Evolutionary conservation across 2,329 filamentous ascomycete genomes (phyloP).

Genomic region (Coniochaeta ligniaria): DNA sequence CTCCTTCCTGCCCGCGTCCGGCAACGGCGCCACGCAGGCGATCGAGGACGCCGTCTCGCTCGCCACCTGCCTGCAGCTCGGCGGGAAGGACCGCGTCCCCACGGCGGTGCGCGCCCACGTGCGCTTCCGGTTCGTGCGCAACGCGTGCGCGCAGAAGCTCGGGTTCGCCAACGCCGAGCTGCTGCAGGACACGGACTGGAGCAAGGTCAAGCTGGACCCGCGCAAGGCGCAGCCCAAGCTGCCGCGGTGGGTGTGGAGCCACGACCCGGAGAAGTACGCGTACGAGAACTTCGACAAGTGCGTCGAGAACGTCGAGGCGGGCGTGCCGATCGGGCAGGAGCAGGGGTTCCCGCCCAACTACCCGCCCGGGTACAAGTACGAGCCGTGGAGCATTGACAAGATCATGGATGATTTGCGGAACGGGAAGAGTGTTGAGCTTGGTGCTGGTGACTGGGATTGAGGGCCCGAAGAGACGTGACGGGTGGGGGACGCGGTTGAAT

Average conservation of each 20-base stretch:
- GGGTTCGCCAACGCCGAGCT: slow-evolving; percentile 28
- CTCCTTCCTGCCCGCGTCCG: slow-evolving; percentile 30
- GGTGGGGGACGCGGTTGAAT: no score
- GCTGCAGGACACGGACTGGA: slow-evolving; percentile 28
- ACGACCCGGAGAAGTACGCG: slow-evolving; percentile 28
- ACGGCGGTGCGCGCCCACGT: slow-evolving; percentile 22
- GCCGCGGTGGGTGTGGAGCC: slow-evolving; percentile 27
- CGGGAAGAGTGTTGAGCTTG: slow-evolving; percentile 11
- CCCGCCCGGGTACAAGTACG: slow-evolving; percentile 20
- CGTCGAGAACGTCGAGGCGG: slow-evolving; percentile 21
- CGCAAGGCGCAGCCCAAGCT: slow-evolving; percentile 25
- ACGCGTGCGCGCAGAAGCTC: slow-evolving; percentile 30
- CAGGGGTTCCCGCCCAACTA: slow-evolving; percentile 16
- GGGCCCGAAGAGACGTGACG: neutral
- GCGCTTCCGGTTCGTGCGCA: slow-evolving; percentile 27
- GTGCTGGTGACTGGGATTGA: slow-evolving; percentile 12
- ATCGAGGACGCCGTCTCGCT: slow-evolving; percentile 33
- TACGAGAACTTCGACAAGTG: slow-evolving; percentile 26
- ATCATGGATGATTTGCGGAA: slow-evolving; percentile 14
- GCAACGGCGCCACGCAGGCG: slow-evolving; percentile 33
- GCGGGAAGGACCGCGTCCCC: slow-evolving; percentile 14
- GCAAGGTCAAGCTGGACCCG: slow-evolving; percentile 25
- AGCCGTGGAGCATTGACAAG: slow-evolving; percentile 17
- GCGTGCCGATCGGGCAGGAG: slow-evolving; percentile 18
- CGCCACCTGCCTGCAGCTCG: slow-evolving; percentile 27